Evolutionary conservation across 2,329 filamentous ascomycete species (phyloP), one percentile per base, ranked within the genome.

Genomic region (Fonsecaea pedrosoi): DNA sequence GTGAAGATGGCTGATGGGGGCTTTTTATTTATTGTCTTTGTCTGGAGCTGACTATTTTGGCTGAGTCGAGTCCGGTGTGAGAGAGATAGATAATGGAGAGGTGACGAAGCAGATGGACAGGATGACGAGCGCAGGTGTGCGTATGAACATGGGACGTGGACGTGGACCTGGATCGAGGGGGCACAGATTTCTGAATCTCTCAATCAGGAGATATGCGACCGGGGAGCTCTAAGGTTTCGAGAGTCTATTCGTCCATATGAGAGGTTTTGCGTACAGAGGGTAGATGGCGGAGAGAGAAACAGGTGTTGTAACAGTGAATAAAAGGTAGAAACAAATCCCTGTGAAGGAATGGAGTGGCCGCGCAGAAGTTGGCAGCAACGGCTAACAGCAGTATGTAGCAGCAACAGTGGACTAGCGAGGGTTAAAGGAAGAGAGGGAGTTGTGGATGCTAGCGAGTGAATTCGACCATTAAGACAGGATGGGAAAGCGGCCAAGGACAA

Each of bases 181-280:
- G 34, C 3, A 34, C 21, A 40, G 56, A 18, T 15, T 40, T 10
- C 25, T 54, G 34, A 34, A 54, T 58, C 54, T 59, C 45, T 6
- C 8, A 21, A 50, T 40, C 32, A 15, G 34, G 9, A 48, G 40
- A 42, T 21, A 34, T 48, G 50, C 18, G 38, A 58, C 50, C 30
- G 37, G 54, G n/a, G 34, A 68, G 65, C 42, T 54, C 40, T 55
- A 40, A 34, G 54, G 21, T 9, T 50, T 30, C n/a, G 59, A 40
- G 45, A 38, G 55, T 65, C 62, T 68, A 63, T 42, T 45, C 45
- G 54, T 48, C 48, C 55, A 63, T 60, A 60, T 60, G 50, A 60
- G 50, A 32, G 25, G 35, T 42, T 63, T 61, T 53, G 59, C 32
- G 59, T 65, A 57, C 54, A 68, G 62, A 40, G 30, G 48, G 65